These are phyloP conservation scores for Leishmania tropica DNA, from an alignment of 208 protist species.

Conservation along the genomic window DNA sequence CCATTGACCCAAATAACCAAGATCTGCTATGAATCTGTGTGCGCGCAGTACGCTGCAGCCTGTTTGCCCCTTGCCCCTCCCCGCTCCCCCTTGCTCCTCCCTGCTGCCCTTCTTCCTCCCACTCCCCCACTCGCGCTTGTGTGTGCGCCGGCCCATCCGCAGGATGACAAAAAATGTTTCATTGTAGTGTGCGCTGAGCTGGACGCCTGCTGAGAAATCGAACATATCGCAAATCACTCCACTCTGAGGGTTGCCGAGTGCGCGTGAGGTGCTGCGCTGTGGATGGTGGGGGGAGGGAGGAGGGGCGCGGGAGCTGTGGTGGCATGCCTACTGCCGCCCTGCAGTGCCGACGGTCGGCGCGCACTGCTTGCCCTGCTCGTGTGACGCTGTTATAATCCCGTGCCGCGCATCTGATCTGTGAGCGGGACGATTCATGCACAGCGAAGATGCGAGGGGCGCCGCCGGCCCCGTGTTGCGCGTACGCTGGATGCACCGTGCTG, in stretches of 20 bases:
- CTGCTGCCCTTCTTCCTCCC: no score
- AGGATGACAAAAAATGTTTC: constrained; percentile 26
- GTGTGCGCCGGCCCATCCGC: not conserved
- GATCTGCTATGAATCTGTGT: no score
- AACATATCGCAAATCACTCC: constrained; percentile 42
- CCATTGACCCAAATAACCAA: no score
- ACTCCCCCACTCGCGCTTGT: not conserved
- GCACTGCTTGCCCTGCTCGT: not conserved
- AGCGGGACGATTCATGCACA: constrained; percentile 56
- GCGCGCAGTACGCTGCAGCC: no score
- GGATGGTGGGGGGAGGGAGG: not conserved
- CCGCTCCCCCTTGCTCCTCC: no score
- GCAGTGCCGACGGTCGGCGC: constrained; percentile 30
- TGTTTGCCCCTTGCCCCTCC: no score
- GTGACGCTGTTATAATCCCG: constrained; percentile 49
- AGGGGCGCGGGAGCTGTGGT: not conserved
- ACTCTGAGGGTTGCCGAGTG: constrained; percentile 24
- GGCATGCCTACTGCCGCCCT: not conserved
- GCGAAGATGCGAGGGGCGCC: constrained; percentile 29
- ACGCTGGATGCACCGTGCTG: not conserved
- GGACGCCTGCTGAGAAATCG: constrained; percentile 35
- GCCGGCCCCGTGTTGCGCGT: not conserved
- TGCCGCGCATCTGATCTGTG: constrained; percentile 23
- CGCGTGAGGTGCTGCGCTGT: not conserved
- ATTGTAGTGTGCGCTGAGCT: constrained; percentile 28